These are phyloP conservation scores for Cenococcum geophilum DNA, from an alignment of 495 filamentous ascomycete genomes.

Conservation along the genomic window DNA sequence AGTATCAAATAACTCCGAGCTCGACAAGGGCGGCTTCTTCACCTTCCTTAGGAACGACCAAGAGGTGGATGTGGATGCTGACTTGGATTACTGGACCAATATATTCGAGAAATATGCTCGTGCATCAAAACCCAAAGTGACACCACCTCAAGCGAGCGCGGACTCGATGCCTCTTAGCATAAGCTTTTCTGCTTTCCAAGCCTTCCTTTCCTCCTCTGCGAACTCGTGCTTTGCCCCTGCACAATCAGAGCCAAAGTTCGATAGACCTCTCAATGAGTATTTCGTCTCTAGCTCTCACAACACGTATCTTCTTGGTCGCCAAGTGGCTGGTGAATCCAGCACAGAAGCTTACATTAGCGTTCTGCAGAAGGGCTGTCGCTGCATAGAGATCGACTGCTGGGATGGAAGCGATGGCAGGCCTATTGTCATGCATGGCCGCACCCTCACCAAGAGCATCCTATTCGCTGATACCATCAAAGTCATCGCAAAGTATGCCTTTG, in stretches of 20 bases:
- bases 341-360: conserved; percentile 90
- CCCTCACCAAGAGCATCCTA: conserved; percentile 75
- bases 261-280: conserved; percentile 90
- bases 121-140: conserved; percentile 49
- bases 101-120: conserved; percentile 72
- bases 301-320: conserved; percentile 87
- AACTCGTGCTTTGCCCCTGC: conserved; percentile 42
- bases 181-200: conserved; percentile 65
- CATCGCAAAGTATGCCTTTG: conserved; percentile 89
- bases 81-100: conserved; percentile 59
- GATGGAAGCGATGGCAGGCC: conserved; percentile 82
- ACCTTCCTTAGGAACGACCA: conserved; percentile 68
- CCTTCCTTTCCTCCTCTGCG: conserved; percentile 66
- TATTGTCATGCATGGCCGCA: conserved; percentile 83
- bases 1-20: conserved; percentile 49
- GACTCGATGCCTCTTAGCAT: conserved; percentile 46
- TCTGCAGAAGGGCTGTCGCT: conserved; percentile 83
- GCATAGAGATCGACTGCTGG: conserved; percentile 97
- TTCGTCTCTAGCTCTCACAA: conserved; percentile 99
- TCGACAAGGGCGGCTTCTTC: conserved; percentile 61
- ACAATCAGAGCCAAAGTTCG: conserved; percentile 53
- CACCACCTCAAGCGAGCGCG: conserved; percentile 36
- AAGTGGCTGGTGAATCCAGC: conserved; percentile 82
- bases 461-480: conserved; percentile 87
- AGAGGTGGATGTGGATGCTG: conserved; percentile 63